phyloP scores from a whole-genome alignment of 1,284 basidiomycete species.

The Hemileia vastatrix region DNA sequence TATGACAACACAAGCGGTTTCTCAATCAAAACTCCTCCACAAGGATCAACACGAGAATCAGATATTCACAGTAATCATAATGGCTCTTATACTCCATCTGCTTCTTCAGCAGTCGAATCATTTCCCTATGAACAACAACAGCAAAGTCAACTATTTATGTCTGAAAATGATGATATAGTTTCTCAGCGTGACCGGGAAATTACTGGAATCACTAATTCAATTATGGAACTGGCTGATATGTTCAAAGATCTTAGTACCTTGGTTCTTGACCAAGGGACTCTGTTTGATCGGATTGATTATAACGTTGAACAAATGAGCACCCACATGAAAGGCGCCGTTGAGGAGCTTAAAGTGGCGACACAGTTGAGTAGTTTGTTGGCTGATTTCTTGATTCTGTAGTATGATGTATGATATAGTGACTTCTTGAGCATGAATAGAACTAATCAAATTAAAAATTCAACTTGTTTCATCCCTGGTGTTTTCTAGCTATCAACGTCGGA shows the following conservation, averaged over 20 bases:
- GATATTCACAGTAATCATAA: neutral
- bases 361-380: slow-evolving; percentile 49
- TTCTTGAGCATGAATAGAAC: neutral
- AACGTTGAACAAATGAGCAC: slow-evolving; percentile 86
- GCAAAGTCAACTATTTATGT: slow-evolving; percentile 21
- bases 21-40: slow-evolving; percentile 48
- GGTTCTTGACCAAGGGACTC: slow-evolving; percentile 95
- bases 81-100: neutral
- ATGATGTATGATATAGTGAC: neutral
- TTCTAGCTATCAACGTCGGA: slow-evolving; percentile 77
- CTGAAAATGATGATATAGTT: slow-evolving; percentile 25
- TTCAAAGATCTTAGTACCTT: slow-evolving; percentile 88
- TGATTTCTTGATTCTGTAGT: neutral
- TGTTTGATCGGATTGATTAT: slow-evolving; percentile 92
- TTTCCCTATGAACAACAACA: slow-evolving; percentile 18
- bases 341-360: slow-evolving; percentile 71
- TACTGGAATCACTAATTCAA: slow-evolving; percentile 81
- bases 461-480: neutral
- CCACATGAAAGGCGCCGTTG: slow-evolving; percentile 70
- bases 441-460: too few species aligned
- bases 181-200: slow-evolving; percentile 57
- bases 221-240: slow-evolving; percentile 79
- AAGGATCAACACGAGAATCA: slow-evolving; percentile 53
- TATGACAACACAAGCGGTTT: slow-evolving; percentile 46
- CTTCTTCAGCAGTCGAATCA: slow-evolving; percentile 5